Conservation (phyloP, 202 grass and related monocot genomes). For the Miscanthus sacchariflorus region DNA sequence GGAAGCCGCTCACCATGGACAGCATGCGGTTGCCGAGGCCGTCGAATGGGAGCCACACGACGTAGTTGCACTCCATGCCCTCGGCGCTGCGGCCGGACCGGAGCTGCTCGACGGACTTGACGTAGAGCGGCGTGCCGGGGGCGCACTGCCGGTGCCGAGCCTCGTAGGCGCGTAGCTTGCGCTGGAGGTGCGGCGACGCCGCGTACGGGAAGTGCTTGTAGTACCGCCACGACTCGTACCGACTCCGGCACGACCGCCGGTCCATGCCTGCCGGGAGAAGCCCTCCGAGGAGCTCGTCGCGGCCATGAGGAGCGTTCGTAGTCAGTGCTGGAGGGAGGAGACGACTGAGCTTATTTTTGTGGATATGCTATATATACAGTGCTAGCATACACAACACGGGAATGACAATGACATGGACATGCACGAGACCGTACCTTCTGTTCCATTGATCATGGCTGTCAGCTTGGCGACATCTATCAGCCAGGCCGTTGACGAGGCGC, state of each 20-base stretch:
- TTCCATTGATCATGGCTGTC: not conserved
- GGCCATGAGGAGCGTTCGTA: not conserved
- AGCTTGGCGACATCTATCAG: not conserved
- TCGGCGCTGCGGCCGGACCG: constrained; percentile 13
- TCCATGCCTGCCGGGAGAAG: constrained; percentile 46
- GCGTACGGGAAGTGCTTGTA: constrained; percentile 39
- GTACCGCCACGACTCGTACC: constrained; percentile 40
- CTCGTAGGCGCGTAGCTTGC: constrained; percentile 53
- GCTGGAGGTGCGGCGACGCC: constrained; percentile 50
- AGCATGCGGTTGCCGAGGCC: constrained; percentile 80
- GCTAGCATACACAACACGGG: too few species aligned
- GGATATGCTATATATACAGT: too few species aligned
- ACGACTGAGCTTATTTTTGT: too few species aligned
- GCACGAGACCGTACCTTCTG: too few species aligned
- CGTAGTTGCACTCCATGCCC: constrained; percentile 27
- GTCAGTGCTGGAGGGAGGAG: too few species aligned
- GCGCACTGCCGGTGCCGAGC: constrained; percentile 48
- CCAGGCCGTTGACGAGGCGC: constrained; percentile 38
- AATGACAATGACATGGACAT: too few species aligned
- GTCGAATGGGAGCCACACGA: constrained; percentile 61
- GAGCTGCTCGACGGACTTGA: constrained; percentile 46
- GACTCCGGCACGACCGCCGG: constrained; percentile 50
- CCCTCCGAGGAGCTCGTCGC: constrained; percentile 55
- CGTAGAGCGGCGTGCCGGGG: constrained; percentile 48
- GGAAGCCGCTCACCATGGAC: constrained; percentile 60